These are phyloP conservation scores for Euclidium syriacum DNA, from an alignment of 345 rosid genomes.

Conservation along the genomic window DNA sequence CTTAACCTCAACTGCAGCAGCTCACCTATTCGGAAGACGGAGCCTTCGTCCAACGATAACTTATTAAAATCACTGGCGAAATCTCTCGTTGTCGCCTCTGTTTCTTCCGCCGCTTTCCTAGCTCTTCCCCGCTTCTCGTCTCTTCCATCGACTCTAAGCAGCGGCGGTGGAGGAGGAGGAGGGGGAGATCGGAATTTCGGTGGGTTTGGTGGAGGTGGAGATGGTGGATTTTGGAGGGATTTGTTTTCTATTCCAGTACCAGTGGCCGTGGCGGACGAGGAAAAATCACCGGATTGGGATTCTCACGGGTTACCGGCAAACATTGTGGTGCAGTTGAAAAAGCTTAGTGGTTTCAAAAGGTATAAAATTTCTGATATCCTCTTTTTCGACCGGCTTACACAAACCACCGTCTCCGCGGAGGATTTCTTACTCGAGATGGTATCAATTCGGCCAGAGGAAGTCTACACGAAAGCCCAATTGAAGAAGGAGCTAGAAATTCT, in stretches of 20 bases:
- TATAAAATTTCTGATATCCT: conserved; percentile 68
- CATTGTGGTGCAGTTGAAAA: conserved; percentile 60
- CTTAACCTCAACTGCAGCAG: conserved; percentile 1
- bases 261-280: conserved; percentile 58
- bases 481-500: conserved; percentile 66
- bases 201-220: conserved; percentile 43
- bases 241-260: conserved; percentile 36
- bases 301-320: conserved; percentile 80
- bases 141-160: conserved; percentile 5
- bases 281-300: conserved; percentile 61
- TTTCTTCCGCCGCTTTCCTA: conserved; percentile 35
- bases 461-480: conserved; percentile 66
- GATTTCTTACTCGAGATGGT: conserved; percentile 84
- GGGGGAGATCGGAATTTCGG: conserved; percentile 33
- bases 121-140: conserved; percentile 38
- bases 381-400: conserved; percentile 54
- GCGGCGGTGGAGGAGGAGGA: conserved; percentile 23
- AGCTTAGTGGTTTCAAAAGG: conserved; percentile 65
- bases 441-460: conserved; percentile 54
- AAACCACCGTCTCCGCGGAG: conserved; percentile 49
- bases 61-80: conserved; percentile 34
- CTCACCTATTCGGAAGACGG: background rate
- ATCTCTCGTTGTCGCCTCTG: conserved; percentile 31
- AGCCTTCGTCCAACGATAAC: background rate
- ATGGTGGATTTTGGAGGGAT: conserved; percentile 41